Percentiles rank a stretch among this genome's conserved stretches.
Conservation (phyloP, 2,329 filamentous ascomycete species). For the Fusarium compactum region DNA sequence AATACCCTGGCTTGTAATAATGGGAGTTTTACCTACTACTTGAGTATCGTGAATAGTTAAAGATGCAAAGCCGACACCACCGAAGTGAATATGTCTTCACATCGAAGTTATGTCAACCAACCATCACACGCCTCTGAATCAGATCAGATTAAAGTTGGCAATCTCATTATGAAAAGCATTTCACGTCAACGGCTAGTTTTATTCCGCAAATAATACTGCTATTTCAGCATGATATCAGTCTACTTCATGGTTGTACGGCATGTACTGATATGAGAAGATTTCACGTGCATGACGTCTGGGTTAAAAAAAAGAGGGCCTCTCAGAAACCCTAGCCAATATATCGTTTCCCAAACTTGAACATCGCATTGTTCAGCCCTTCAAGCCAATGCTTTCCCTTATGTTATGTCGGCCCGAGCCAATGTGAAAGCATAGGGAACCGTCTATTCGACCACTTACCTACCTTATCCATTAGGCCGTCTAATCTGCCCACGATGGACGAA, state of each 20-base stretch:
- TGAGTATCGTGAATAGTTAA: not conserved
- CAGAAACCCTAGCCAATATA: not conserved
- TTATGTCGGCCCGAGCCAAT: conserved; percentile 10
- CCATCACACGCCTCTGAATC: not conserved
- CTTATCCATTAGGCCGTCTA: conserved; percentile 2
- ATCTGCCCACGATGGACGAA: conserved; percentile 32
- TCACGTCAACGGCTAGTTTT: not conserved
- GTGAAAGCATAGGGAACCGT: conserved; percentile 6
- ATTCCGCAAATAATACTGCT: not conserved
- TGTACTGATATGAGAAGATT: not conserved
- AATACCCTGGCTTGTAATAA: not conserved
- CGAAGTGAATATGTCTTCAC: not conserved
- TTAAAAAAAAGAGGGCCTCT: conserved; percentile 33
- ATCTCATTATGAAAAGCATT: not conserved
- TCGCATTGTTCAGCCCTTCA: not conserved
- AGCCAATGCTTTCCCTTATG: conserved; percentile 1
- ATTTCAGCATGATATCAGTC: not conserved
- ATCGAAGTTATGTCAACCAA: not conserved
- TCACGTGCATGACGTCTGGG: conserved; percentile 28
- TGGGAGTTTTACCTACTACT: not conserved
- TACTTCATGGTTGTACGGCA: not conserved
- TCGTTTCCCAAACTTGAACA: not conserved
- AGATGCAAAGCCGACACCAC: not conserved
- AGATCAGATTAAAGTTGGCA: not conserved
- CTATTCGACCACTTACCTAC: conserved; percentile 30